A percentile compares a stretch with the other conserved stretches of the same genome.
These are phyloP conservation scores for Pinus taeda DNA, from an alignment of 75 land plant species.

Conservation along the genomic window DNA sequence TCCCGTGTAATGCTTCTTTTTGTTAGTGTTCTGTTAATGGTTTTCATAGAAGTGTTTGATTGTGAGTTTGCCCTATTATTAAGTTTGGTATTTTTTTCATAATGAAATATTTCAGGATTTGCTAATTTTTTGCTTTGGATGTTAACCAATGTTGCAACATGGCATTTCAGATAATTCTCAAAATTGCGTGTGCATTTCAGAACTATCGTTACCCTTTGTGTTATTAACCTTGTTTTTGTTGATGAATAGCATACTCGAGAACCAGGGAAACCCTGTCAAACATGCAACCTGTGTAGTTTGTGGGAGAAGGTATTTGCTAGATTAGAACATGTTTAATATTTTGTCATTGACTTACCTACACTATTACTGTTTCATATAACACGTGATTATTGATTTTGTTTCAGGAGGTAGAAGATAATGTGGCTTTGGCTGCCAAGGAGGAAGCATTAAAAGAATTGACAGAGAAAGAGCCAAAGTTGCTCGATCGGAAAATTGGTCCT, in stretches of 20 bases:
- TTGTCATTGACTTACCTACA: background rate
- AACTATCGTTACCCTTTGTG: too few species aligned
- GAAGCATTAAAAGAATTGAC: slow-evolving; percentile 32
- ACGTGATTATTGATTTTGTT: background rate
- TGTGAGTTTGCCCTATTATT: too few species aligned
- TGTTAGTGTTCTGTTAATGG: too few species aligned
- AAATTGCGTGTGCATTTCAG: too few species aligned
- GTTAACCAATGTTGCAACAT: too few species aligned
- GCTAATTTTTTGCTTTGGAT: too few species aligned
- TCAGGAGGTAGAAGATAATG: slow-evolving; percentile 32
- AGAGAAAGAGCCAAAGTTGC: slow-evolving; percentile 23
- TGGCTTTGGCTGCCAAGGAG: slow-evolving; percentile 26
- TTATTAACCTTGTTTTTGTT: background rate
- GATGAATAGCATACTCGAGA: slow-evolving; percentile 22
- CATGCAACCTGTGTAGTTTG: slow-evolving; percentile 27
- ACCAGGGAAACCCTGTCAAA: slow-evolving; percentile 20
- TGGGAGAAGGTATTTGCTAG: slow-evolving; percentile 31
- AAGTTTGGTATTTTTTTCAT: too few species aligned
- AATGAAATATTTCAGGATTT: too few species aligned
- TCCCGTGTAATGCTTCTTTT: too few species aligned
- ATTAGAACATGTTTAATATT: slow-evolving; percentile 4
- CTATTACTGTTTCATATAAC: background rate
- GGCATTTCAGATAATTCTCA: too few species aligned
- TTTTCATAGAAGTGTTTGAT: too few species aligned
- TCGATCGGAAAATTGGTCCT: slow-evolving; percentile 35